A percentile compares a stretch with the other conserved stretches of the same genome.
These are phyloP conservation scores for Coemansia pectinata DNA, from an alignment of 192 early-diverging fungal species.

Conservation along the genomic window DNA sequence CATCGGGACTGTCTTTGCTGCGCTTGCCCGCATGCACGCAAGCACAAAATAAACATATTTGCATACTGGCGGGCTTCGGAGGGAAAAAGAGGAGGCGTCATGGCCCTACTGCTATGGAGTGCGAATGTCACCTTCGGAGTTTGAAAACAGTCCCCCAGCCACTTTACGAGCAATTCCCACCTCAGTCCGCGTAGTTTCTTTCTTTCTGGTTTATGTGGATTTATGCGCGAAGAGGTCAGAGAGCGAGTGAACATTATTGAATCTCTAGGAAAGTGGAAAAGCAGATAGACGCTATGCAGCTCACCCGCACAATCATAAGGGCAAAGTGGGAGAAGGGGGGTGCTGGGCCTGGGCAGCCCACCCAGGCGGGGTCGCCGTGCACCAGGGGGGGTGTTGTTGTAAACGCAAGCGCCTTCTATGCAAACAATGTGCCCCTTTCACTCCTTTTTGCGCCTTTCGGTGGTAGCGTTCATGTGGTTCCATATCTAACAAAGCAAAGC, in stretches of 20 bases:
- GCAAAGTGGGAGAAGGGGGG: background rate
- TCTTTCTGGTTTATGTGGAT: slow-evolving; percentile 3
- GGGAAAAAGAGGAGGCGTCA: background rate
- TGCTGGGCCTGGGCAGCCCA: background rate
- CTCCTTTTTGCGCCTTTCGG: background rate
- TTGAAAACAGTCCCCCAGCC: background rate
- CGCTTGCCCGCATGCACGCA: background rate
- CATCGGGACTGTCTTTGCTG: slow-evolving; percentile 6
- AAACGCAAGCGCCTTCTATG: background rate
- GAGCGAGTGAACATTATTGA: background rate
- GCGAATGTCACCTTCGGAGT: background rate
- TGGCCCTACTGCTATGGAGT: background rate
- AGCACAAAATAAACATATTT: background rate
- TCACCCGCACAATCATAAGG: slow-evolving; percentile 8
- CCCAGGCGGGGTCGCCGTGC: background rate
- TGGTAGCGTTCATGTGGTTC: slow-evolving; percentile 2
- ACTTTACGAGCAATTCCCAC: background rate
- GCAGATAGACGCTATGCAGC: slow-evolving; percentile 3
- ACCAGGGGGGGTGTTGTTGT: background rate
- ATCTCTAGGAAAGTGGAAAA: background rate
- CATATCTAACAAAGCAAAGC: background rate
- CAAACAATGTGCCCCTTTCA: background rate
- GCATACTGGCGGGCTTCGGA: background rate
- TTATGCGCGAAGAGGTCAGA: slow-evolving; percentile 1
- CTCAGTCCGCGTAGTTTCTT: background rate